Percentiles rank a stretch among this genome's conserved stretches.
These are phyloP conservation scores for Gonium pectorale DNA, from an alignment of 139 green algal species.

Conservation along the genomic window DNA sequence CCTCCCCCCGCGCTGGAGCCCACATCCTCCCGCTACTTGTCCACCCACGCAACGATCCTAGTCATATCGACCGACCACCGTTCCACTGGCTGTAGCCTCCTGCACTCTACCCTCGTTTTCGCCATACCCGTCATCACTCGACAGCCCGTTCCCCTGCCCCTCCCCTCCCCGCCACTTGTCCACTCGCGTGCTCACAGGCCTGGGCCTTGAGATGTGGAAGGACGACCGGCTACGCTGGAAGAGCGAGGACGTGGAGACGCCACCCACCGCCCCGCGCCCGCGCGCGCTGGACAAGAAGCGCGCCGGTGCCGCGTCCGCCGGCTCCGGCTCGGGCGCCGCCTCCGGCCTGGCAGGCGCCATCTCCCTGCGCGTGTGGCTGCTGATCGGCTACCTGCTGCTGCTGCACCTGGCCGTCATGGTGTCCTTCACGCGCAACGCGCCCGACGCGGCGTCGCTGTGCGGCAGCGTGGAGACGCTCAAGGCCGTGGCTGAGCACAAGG, in stretches of 20 bases:
- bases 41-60: too few relatives aligned
- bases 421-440: conserved; percentile 35
- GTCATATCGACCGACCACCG: too few relatives aligned
- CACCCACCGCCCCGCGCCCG: background rate
- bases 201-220: conserved; percentile 59
- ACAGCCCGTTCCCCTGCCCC: background rate
- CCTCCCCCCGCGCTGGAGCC: too few relatives aligned
- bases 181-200: background rate
- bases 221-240: conserved; percentile 60
- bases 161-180: too few relatives aligned
- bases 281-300: background rate
- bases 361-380: conserved; percentile 35
- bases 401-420: conserved; percentile 56
- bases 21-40: too few relatives aligned
- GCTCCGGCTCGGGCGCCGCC: background rate
- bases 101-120: too few relatives aligned
- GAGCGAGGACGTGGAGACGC: conserved; percentile 47
- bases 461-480: conserved; percentile 8
- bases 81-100: too few relatives aligned
- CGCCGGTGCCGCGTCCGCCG: too few relatives aligned
- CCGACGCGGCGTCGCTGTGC: conserved; percentile 28
- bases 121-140: too few relatives aligned
- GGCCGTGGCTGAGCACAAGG: too few relatives aligned
- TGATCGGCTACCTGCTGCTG: conserved; percentile 46
- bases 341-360: conserved; percentile 2